A percentile compares a stretch with the other conserved stretches of the same genome.
Conservation (phyloP, 2,329 filamentous ascomycete species). For the Clarireedia paspali region DNA sequence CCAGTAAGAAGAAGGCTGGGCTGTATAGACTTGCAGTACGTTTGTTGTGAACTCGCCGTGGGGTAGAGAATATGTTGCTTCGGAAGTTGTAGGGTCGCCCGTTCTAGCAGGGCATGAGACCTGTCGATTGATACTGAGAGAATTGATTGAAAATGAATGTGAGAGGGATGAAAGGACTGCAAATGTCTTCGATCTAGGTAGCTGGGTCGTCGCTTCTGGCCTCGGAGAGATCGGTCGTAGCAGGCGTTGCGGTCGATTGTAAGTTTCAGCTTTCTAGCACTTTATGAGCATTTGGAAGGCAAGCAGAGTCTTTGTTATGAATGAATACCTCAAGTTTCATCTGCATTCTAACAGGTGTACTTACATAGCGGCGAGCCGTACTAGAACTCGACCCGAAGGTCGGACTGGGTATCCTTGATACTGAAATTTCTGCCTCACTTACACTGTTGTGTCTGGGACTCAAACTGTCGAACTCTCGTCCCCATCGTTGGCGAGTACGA, state of each 20-base stretch:
- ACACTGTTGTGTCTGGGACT: neutral
- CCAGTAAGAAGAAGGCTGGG: constrained; percentile 50
- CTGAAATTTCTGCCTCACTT: neutral
- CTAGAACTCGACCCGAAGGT: neutral
- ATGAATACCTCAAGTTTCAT: constrained; percentile 17
- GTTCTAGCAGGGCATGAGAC: constrained; percentile 5
- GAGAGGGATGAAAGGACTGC: constrained; percentile 39
- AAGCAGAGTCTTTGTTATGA: neutral
- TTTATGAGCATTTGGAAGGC: neutral
- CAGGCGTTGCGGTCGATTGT: constrained; percentile 10
- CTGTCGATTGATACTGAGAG: constrained; percentile 8
- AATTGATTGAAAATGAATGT: constrained; percentile 33
- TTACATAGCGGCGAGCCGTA: constrained; percentile 12
- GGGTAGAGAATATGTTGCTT: constrained; percentile 2
- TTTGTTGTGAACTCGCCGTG: constrained; percentile 12
- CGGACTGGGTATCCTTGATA: constrained; percentile 10
- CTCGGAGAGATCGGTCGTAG: constrained; percentile 15
- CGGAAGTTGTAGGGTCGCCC: constrained; percentile 10
- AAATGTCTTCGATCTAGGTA: constrained; percentile 39
- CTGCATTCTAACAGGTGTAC: constrained; percentile 10
- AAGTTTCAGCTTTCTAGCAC: neutral
- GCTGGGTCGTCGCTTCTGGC: neutral
- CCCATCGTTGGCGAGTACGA: neutral
- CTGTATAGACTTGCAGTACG: constrained; percentile 31
- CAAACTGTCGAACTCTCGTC: neutral